These are phyloP conservation scores for Astrothelium subdiscretum DNA, from an alignment of 495 filamentous ascomycete species.

Conservation along the genomic window DNA sequence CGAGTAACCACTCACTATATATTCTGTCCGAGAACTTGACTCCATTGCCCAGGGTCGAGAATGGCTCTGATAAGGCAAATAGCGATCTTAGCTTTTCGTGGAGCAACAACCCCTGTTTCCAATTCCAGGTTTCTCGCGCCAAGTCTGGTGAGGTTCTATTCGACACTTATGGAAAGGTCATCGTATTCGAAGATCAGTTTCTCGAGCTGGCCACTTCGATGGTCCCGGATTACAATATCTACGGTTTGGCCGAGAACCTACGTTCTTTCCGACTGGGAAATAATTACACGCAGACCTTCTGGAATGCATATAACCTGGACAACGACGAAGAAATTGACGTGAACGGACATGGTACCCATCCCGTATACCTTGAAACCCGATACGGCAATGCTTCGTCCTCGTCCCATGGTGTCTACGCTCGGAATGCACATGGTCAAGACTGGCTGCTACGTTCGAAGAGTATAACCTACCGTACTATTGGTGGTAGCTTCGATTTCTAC, in stretches of 20 bases:
- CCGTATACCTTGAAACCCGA: slow-evolving; percentile 17
- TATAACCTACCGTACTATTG: slow-evolving; percentile 19
- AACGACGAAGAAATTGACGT: slow-evolving; percentile 60
- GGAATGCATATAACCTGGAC: slow-evolving; percentile 47
- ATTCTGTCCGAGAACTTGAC: slow-evolving; percentile 9
- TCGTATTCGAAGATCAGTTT: slow-evolving; percentile 18
- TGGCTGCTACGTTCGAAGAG: slow-evolving; percentile 12
- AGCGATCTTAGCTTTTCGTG: slow-evolving; percentile 18
- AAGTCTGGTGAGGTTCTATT: slow-evolving; percentile 11
- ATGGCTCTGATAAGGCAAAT: not conserved
- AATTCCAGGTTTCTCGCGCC: slow-evolving; percentile 10
- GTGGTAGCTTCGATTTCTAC: slow-evolving; percentile 19
- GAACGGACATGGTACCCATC: slow-evolving; percentile 34
- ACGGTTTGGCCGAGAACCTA: slow-evolving; percentile 35
- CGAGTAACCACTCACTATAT: slow-evolving; percentile 12
- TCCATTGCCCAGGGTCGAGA: slow-evolving; percentile 5
- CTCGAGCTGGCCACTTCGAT: slow-evolving; percentile 15
- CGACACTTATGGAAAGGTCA: slow-evolving; percentile 10
- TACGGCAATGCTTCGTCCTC: slow-evolving; percentile 9
- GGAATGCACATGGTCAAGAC: slow-evolving; percentile 20
- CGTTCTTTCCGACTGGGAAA: slow-evolving; percentile 35
- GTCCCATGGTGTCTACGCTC: slow-evolving; percentile 16
- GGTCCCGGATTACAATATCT: slow-evolving; percentile 14
- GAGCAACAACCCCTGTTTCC: slow-evolving; percentile 13
- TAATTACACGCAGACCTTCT: slow-evolving; percentile 15